Base-by-base conservation (phyloP, 768 basidiomycete species). In the Leucocoprinus sp. region DNA sequence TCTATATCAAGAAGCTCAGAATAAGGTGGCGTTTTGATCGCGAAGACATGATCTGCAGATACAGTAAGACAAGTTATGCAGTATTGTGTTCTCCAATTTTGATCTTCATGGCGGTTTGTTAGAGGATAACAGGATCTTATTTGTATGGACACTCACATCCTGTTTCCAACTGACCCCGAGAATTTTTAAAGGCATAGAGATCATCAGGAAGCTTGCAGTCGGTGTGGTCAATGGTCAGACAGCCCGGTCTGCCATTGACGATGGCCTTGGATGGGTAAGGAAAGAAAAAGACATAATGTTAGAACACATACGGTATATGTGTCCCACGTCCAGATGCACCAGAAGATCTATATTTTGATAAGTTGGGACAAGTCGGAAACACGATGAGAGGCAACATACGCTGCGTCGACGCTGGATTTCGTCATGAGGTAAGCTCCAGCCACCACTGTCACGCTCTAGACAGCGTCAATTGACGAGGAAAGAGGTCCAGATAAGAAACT, bases 201-300 rank as follows among this genome's bases (percentile, higher is more conserved):
- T 76, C 74, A 17, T 71, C 67, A 4, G 76, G 75, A 52, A 76
- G 73, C 36, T 64, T 64, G 54, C 75, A 77, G 48, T 78, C 74
- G 14, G 69, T 65, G 52, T 75, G 65, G 42, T 69, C 64, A n/a
- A 75, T 60, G 33, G 63, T 58, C 21, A 77, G 51, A 8, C 68
- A 59, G 6, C 72, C 70, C 4, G 76, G 72, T 6, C 76, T 62
- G n/a, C 76, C 76, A 50, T 70, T 69, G 12, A 71, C 64, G 43
- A 77, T 59, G 43, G 70, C 67, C 72, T 76, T 29, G 1, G 2
- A 42, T 11, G 37, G 21, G 43, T 36, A 37, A 48, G 43, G 8
- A 40, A 37, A 19, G 3, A 21, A 45, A 34, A 27, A 38, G 17
- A 15, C 4, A 5, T 22, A 35, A 49, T 40, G 4, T 31, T 14